These are phyloP conservation scores for Solanum hybrid DNA, from an alignment of 305 asterid species.

Conservation along the genomic window DNA sequence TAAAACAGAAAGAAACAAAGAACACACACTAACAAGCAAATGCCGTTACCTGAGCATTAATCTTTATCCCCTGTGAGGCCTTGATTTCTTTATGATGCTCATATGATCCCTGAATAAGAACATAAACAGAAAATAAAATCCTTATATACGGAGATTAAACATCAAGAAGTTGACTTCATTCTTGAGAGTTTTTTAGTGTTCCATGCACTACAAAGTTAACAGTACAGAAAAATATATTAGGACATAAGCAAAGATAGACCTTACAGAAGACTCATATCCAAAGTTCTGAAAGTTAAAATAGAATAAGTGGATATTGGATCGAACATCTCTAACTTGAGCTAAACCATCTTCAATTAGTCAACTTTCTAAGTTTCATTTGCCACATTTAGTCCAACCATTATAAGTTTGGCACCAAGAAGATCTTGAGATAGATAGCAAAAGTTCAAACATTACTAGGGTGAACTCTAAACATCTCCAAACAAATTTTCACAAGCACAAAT, in stretches of 20 bases:
- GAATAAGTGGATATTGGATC: not conserved
- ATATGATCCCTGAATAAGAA: slow-evolving; percentile 43
- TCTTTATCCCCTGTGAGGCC: slow-evolving; percentile 97
- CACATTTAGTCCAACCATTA: not conserved
- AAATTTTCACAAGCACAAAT: slow-evolving; percentile 7
- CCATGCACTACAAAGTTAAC: not conserved
- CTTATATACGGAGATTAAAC: not conserved
- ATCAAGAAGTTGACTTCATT: not conserved
- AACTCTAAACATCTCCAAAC: not conserved
- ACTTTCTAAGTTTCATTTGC: not conserved
- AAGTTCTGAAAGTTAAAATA: slow-evolving; percentile 22
- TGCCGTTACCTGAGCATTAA: slow-evolving; percentile 43
- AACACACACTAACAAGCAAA: not conserved
- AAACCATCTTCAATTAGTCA: not conserved
- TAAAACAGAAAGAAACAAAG: not conserved
- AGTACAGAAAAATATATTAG: not conserved
- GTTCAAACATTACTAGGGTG: not conserved
- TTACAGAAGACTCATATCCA: not conserved
- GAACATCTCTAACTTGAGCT: not conserved
- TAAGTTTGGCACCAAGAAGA: slow-evolving; percentile 10
- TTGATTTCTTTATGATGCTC: slow-evolving; percentile 88
- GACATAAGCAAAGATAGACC: not conserved
- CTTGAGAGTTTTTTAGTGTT: not conserved
- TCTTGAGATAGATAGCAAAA: not conserved
- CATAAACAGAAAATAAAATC: not conserved